Conservation (phyloP, 208 protist species). For the Trypanosoma rangeli region DNA sequence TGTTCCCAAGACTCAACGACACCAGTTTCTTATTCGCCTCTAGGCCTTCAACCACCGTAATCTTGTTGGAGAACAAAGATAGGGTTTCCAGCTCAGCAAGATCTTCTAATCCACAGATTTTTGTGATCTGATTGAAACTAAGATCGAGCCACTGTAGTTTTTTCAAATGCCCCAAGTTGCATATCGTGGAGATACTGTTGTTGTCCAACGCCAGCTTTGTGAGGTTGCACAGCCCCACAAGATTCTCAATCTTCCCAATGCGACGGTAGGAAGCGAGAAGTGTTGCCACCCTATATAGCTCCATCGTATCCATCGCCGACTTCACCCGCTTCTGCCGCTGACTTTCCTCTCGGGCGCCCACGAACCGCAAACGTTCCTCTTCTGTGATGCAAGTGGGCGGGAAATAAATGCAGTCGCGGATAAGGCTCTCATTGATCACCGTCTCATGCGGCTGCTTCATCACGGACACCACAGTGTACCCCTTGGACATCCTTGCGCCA, state of each 20-base stretch:
- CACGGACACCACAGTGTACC: slow-evolving; percentile 65
- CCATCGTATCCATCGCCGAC: slow-evolving; percentile 53
- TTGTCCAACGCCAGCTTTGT: slow-evolving; percentile 95
- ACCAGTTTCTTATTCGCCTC: slow-evolving; percentile 70
- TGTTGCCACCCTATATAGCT: slow-evolving; percentile 55
- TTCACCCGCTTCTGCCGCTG: slow-evolving; percentile 50
- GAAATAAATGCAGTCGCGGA: slow-evolving; percentile 75
- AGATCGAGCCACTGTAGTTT: slow-evolving; percentile 88
- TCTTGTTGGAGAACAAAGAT: slow-evolving; percentile 89
- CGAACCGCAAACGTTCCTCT: slow-evolving; percentile 74
- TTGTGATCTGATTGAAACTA: slow-evolving; percentile 94
- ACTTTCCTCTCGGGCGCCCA: slow-evolving; percentile 66
- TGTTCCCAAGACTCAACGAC: slow-evolving; percentile 92
- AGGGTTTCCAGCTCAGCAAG: slow-evolving; percentile 88
- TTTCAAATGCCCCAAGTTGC: slow-evolving; percentile 87
- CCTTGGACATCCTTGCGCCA: slow-evolving; percentile 59
- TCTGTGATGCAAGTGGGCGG: slow-evolving; percentile 57
- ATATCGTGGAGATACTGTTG: slow-evolving; percentile 92
- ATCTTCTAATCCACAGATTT: slow-evolving; percentile 85
- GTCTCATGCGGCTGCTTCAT: slow-evolving; percentile 66
- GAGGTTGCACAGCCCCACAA: slow-evolving; percentile 77
- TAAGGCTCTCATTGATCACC: slow-evolving; percentile 81
- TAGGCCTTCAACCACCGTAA: slow-evolving; percentile 68
- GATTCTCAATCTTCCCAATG: slow-evolving; percentile 89
- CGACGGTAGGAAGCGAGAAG: slow-evolving; percentile 72